Base-by-base conservation (phyloP, 345 rosid species). In the Hypericum androsaemum region DNA sequence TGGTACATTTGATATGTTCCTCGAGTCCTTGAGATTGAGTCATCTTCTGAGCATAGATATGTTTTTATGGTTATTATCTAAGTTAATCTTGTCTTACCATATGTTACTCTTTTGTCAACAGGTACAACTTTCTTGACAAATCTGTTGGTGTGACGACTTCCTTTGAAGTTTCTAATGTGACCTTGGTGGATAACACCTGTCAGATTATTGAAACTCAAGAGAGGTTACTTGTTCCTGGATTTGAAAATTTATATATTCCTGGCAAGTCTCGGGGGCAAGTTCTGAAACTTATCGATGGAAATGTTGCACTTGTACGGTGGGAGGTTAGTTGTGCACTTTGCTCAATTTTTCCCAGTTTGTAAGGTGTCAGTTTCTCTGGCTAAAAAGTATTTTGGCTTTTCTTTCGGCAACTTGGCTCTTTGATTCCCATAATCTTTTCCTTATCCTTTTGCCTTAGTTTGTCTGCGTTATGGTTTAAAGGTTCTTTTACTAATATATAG, bases 251-350 rank as follows among this genome's bases (percentile, higher is more conserved):
- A 67, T 45, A 79, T 43, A 80, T 90, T 66, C 98, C 98, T 49
- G 63, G 72, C 54, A 68, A 68, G 62, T 82, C 92, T 60, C 88
- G 77, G 56, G 98, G 98, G 46, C 80, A 63, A 60, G 62, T 90
- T 67, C 16, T 87, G 74, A 90, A 73, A 80, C 41, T 66, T 57
- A 48, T 73, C 54, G 61, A 67, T 63, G 86, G 78, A 47, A 77
- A 74, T 58, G 81, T 71, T 69, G 94, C 77, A 58, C 80, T 90
- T 70, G 92, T 90, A 48, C 95, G 95, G 28, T 90, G 98, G 98
- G 98, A 92, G 88, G 98, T 87, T 80, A 71, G 58, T 36, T 57
- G 7, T 5, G 12, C 37, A 10, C 42, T 65, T 58, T 58, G 41
- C 13, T 46, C 47, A 35, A 48, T 50, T 15, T 54, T 22, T 37